Conservation (phyloP, 225 moss, liverwort and hornwort genomes). For the Lunularia cruciata region DNA sequence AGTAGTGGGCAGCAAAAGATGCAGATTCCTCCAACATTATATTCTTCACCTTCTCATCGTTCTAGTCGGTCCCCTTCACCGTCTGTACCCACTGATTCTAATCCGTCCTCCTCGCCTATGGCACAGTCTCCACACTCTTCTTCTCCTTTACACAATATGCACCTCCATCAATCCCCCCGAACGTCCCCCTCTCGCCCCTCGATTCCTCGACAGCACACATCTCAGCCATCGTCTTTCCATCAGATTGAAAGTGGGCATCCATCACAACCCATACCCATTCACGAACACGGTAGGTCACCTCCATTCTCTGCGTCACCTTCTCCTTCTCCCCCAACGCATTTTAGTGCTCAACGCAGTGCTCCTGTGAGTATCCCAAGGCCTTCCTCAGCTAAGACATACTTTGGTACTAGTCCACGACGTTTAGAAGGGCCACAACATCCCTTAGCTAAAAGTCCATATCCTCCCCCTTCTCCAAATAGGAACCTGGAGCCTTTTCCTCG, state of each 20-base stretch:
- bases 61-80: constrained; percentile 72
- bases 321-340: constrained; percentile 85
- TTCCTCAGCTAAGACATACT: constrained; percentile 28
- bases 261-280: constrained; percentile 83
- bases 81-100: constrained; percentile 62
- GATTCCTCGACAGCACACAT: constrained; percentile 39
- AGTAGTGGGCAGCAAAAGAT: constrained; percentile 63
- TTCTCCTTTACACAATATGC: constrained; percentile 53
- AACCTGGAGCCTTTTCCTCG: constrained; percentile 55
- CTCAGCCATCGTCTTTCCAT: constrained; percentile 56
- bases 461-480: constrained; percentile 76
- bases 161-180: constrained; percentile 59
- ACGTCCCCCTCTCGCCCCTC: constrained; percentile 71
- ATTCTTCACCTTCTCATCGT: constrained; percentile 60
- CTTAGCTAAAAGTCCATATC: constrained; percentile 66
- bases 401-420: constrained; percentile 35
- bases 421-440: constrained; percentile 43
- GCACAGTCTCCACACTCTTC: constrained; percentile 47
- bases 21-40: constrained; percentile 47
- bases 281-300: constrained; percentile 56
- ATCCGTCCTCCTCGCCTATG: constrained; percentile 67
- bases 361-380: constrained; percentile 87
- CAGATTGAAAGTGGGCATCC: constrained; percentile 49
- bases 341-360: constrained; percentile 60
- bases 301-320: constrained; percentile 53